These are phyloP conservation scores for Phytophthora syringae DNA, from an alignment of 352 stramenopile species.

Conservation along the genomic window DNA sequence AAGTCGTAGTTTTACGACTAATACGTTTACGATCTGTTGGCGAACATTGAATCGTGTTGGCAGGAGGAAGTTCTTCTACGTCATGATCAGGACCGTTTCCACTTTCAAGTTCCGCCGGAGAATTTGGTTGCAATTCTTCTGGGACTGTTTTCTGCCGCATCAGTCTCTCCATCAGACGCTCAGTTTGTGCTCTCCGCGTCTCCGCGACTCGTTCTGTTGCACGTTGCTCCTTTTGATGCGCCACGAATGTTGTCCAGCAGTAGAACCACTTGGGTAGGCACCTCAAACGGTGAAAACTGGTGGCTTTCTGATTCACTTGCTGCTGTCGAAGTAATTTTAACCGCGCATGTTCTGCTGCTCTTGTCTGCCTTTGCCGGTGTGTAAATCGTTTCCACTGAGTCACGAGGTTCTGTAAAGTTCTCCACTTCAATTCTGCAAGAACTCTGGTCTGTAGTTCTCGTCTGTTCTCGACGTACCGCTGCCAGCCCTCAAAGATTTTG, in stretches of 20 bases:
- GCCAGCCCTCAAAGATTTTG: slow-evolving; percentile 23
- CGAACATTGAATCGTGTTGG: background rate
- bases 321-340: slow-evolving; percentile 25
- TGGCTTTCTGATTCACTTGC: slow-evolving; percentile 32
- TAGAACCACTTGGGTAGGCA: slow-evolving; percentile 61
- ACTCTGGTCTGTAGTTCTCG: slow-evolving; percentile 23
- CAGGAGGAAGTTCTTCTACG: slow-evolving; percentile 2
- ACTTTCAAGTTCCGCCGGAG: background rate
- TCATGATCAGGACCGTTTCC: background rate
- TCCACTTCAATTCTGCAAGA: slow-evolving; percentile 32
- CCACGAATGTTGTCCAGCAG: slow-evolving; percentile 39
- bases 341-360: slow-evolving; percentile 18
- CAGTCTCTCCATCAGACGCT: slow-evolving; percentile 51
- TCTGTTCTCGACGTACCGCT: slow-evolving; percentile 9
- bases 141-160: slow-evolving; percentile 21
- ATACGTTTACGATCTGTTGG: background rate
- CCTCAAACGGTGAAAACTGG: slow-evolving; percentile 43
- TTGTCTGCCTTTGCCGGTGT: slow-evolving; percentile 8
- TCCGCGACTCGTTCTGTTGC: slow-evolving; percentile 27
- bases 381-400: slow-evolving; percentile 29
- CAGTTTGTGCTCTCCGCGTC: slow-evolving; percentile 42
- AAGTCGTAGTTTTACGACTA: background rate
- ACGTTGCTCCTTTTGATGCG: slow-evolving; percentile 37
- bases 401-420: slow-evolving; percentile 21
- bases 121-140: background rate